Conservation (phyloP, 768 basidiomycete genomes). For the Hebeloma cylindrosporum region DNA sequence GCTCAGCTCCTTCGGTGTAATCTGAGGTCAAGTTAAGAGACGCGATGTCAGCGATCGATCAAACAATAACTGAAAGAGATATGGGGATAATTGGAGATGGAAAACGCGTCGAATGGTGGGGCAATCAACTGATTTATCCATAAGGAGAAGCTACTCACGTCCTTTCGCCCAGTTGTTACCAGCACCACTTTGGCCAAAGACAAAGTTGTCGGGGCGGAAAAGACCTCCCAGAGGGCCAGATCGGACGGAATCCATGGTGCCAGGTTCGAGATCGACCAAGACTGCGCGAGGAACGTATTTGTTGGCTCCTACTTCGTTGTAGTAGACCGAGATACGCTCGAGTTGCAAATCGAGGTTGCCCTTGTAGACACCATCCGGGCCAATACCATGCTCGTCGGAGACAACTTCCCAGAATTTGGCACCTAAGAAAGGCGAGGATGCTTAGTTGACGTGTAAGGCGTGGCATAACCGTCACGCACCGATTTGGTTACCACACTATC, state of each 20-base stretch:
- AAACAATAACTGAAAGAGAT: slow-evolving; percentile 12
- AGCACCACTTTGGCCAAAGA: slow-evolving; percentile 96
- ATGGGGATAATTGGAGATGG: slow-evolving; percentile 3
- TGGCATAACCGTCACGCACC: slow-evolving; percentile 50
- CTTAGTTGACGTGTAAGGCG: slow-evolving; percentile 17
- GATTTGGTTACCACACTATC: slow-evolving; percentile 98
- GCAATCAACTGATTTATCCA: too few species aligned
- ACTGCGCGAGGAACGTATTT: slow-evolving; percentile 99
- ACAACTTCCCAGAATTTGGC: slow-evolving; percentile 98
- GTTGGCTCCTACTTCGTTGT: slow-evolving; percentile 92
- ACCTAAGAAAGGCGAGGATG: slow-evolving; percentile 46
- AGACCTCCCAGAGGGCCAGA: slow-evolving; percentile 86
- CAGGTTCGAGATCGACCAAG: slow-evolving; percentile 96
- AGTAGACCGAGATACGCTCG: slow-evolving; percentile 97
- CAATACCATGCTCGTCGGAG: slow-evolving; percentile 97
- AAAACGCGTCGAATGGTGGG: slow-evolving; percentile 25
- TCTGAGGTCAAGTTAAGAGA: slow-evolving; percentile 39
- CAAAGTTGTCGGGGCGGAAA: slow-evolving; percentile 98
- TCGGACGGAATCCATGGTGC: slow-evolving; percentile 92
- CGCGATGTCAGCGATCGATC: slow-evolving; percentile 23
- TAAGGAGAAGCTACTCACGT: slow-evolving; percentile 57
- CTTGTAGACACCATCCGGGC: slow-evolving; percentile 89
- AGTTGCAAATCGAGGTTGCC: slow-evolving; percentile 94
- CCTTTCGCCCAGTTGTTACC: slow-evolving; percentile 99
- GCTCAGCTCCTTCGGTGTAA: slow-evolving; percentile 96